These are phyloP conservation scores for Hypoxylon rickii DNA, from an alignment of 495 filamentous ascomycete genomes.

Conservation along the genomic window DNA sequence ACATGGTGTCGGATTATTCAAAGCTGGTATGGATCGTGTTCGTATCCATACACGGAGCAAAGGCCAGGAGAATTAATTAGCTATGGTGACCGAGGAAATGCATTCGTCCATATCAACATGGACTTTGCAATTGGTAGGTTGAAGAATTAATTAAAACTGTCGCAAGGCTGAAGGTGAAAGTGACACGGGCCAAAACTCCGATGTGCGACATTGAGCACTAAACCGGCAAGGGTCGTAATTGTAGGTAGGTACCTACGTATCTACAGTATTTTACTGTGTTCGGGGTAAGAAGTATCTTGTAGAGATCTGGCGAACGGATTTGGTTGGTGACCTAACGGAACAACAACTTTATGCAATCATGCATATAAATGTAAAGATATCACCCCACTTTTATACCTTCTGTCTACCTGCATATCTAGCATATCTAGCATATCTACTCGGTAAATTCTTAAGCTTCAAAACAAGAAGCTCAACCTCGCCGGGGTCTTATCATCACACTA, in stretches of 20 bases:
- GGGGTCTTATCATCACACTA: not conserved
- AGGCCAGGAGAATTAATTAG: no score
- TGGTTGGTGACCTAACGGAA: not conserved
- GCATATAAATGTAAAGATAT: constrained; percentile 7
- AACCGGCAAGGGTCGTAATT: constrained; percentile 6
- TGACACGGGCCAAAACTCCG: constrained; percentile 13
- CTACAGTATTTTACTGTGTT: no score
- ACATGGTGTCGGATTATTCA: constrained; percentile 20
- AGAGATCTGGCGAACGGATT: no score
- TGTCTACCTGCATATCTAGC: no score
- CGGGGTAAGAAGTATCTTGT: no score
- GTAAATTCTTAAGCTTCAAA: no score
- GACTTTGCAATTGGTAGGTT: not conserved
- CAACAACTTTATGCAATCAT: constrained; percentile 19
- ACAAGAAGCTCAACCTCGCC: constrained; percentile 21
- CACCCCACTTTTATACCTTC: no score
- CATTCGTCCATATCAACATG: constrained; percentile 1
- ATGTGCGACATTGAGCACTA: constrained; percentile 18
- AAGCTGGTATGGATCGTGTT: not conserved
- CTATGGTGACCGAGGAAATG: constrained; percentile 9
- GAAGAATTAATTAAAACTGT: constrained; percentile 2
- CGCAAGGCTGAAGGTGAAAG: constrained; percentile 19
- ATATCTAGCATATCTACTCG: no score
- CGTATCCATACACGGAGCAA: no score
- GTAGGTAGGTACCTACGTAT: constrained; percentile 2